Base-by-base conservation (phyloP, 768 basidiomycete species). In the Lentinula sp. region DNA sequence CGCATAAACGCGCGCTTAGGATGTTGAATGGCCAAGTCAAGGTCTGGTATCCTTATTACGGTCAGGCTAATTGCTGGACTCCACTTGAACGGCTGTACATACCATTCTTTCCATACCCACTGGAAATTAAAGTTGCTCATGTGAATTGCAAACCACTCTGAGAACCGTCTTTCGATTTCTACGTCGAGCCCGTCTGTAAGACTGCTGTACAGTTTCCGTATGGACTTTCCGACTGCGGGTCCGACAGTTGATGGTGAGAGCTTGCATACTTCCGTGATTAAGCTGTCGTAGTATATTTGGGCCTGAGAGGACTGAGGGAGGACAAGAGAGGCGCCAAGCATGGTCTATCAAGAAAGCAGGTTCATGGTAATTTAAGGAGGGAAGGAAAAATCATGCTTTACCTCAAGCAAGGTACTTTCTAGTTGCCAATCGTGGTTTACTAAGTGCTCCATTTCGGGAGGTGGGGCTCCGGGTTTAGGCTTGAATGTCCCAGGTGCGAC, bases 101-200 rank as follows among this genome's bases (percentile, higher is more conserved):
- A 95, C 96, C 97, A 99, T 81, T 98, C 97, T 68, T 93, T 95
- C 97, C 97, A 99, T 13, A 97, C 93, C 97, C 97, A 98, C 67
- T 89, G 87, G 75, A 98, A 99, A 28, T 88, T 89, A 71, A 98
- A 99, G 74, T 99, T 99, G 65, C 93, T 95, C 87, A 99, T 89
- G 68, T 99, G 97, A 2, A 91, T 80, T 2, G 93, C 83, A 66
- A 98, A 97, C 97, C 97, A 99, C 62, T 98, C 95, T 0, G 91
- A 86, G 61, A 95, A 91, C 34, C 93, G 80, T 52, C 88, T 83
- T 1, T 87, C 79, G 56, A 92, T 76, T 63, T 96, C 95, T 7
- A 91, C 84, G 64, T 98, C 96, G 34, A 98, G 76, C 0, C 92
- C 94, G 42, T 92, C 89, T 0, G 88, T 85, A n/a, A 98, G 78